Evolutionary conservation across 495 filamentous ascomycete species (phyloP).

Genomic region (Aspergillus homomorphus): DNA sequence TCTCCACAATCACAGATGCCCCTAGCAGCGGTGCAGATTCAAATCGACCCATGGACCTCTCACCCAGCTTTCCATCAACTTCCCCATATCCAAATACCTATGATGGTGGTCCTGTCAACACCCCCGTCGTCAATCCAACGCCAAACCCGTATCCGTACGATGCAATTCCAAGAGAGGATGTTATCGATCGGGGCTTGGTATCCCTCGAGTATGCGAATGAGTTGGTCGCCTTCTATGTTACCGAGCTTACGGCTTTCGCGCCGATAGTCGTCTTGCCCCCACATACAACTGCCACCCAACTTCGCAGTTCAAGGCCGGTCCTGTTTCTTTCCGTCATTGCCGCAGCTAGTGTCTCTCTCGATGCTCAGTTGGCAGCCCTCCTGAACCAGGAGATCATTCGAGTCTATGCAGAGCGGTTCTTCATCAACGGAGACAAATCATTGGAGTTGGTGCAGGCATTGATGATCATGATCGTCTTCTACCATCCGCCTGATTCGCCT

Average conservation of each 20-base stretch:
- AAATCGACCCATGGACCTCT: slow-evolving; percentile 26
- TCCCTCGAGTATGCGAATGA: slow-evolving; percentile 43
- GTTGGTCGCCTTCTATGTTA: slow-evolving; percentile 42
- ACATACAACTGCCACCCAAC: slow-evolving; percentile 35
- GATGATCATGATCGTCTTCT: slow-evolving; percentile 48
- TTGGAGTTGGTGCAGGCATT: slow-evolving; percentile 51
- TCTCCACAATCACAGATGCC: slow-evolving; percentile 22
- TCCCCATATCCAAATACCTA: slow-evolving; percentile 17
- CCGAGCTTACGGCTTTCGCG: slow-evolving; percentile 40
- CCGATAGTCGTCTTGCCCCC: slow-evolving; percentile 41
- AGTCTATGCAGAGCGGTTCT: slow-evolving; percentile 45
- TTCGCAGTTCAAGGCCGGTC: slow-evolving; percentile 44
- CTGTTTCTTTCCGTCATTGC: slow-evolving; percentile 51
- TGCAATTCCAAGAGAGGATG: slow-evolving; percentile 25
- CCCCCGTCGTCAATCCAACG: slow-evolving; percentile 19
- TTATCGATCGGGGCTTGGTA: slow-evolving; percentile 48
- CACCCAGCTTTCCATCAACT: slow-evolving; percentile 24
- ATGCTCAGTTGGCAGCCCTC: slow-evolving; percentile 38
- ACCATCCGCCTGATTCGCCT: slow-evolving; percentile 46
- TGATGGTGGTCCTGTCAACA: slow-evolving; percentile 16
- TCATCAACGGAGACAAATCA: slow-evolving; percentile 52
- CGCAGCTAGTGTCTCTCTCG: slow-evolving; percentile 42
- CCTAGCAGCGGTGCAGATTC: slow-evolving; percentile 24
- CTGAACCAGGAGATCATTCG: slow-evolving; percentile 48
- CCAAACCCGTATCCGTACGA: slow-evolving; percentile 20